phyloP scores from a whole-genome alignment of 257 asterid species.

The Solanum etuberosum region DNA sequence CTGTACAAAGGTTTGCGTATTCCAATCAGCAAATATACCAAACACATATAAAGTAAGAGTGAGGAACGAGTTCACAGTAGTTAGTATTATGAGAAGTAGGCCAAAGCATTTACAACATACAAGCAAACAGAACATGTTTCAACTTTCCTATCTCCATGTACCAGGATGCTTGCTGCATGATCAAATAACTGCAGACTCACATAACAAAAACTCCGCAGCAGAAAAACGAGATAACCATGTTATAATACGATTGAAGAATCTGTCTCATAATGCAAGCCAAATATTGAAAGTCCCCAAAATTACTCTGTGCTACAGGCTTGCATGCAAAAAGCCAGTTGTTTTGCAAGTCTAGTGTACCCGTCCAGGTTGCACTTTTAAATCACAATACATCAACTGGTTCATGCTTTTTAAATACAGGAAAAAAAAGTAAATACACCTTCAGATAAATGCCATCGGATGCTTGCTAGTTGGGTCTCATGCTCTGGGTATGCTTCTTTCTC shows the following conservation, averaged over 20 bases:
- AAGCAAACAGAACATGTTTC: neutral
- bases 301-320: neutral
- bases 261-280: neutral
- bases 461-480: constrained; percentile 85
- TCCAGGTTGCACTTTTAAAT: neutral
- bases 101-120: neutral
- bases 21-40: neutral
- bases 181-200: neutral
- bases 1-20: constrained; percentile 11
- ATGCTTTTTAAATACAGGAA: neutral
- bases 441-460: constrained; percentile 90
- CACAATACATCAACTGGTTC: neutral
- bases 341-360: neutral
- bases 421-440: constrained; percentile 43
- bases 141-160: neutral
- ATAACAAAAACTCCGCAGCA: neutral
- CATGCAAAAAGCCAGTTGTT: neutral
- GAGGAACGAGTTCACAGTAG: neutral
- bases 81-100: neutral
- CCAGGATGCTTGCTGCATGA: neutral
- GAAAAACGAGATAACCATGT: neutral
- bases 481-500: constrained; percentile 61
- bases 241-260: neutral
- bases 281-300: neutral
- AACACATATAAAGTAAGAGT: neutral